Evolutionary conservation across 192 early-diverging fungal species (phyloP).

Genomic region (Backusella circina): DNA sequence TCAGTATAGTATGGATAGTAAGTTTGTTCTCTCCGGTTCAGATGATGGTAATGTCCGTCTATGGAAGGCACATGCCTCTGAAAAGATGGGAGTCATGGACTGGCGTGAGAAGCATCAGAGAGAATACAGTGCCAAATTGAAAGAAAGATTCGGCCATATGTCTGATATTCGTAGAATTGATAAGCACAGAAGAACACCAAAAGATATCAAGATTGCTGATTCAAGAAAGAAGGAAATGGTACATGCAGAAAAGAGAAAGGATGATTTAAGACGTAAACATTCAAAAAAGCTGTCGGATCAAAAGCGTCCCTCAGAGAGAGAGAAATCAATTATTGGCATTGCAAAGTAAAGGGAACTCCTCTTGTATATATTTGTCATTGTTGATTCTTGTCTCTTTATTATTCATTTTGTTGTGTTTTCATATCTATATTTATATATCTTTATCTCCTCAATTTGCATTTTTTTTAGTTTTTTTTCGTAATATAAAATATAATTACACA

Average conservation of each 20-base stretch:
- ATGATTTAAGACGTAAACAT: conserved; percentile 90
- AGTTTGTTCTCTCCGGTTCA: conserved; percentile 90
- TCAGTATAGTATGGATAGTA: conserved; percentile 90
- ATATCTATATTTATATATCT: not conserved
- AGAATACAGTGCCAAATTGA: conserved; percentile 85
- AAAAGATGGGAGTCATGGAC: conserved; percentile 66
- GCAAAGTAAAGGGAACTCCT: conserved; percentile 35
- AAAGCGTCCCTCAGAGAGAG: conserved; percentile 65
- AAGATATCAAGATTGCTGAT: conserved; percentile 76
- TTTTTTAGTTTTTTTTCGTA: no score
- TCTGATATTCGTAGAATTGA: conserved; percentile 85
- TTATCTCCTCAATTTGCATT: no score
- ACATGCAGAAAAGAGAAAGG: conserved; percentile 77
- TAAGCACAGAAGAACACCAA: conserved; percentile 85
- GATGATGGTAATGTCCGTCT: conserved; percentile 97
- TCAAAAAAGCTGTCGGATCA: conserved; percentile 54
- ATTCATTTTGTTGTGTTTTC: not conserved
- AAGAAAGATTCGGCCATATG: conserved; percentile 89
- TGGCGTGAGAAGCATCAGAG: conserved; percentile 74
- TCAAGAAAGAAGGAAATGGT: conserved; percentile 80
- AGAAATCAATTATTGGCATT: conserved; percentile 65
- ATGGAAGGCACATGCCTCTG: conserved; percentile 94
- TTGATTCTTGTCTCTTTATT: not conserved
- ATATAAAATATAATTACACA: no score
- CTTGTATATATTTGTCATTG: not conserved